These are phyloP conservation scores for Arthrobotrys megalospora DNA, from an alignment of 2,329 filamentous ascomycete genomes.

Conservation along the genomic window DNA sequence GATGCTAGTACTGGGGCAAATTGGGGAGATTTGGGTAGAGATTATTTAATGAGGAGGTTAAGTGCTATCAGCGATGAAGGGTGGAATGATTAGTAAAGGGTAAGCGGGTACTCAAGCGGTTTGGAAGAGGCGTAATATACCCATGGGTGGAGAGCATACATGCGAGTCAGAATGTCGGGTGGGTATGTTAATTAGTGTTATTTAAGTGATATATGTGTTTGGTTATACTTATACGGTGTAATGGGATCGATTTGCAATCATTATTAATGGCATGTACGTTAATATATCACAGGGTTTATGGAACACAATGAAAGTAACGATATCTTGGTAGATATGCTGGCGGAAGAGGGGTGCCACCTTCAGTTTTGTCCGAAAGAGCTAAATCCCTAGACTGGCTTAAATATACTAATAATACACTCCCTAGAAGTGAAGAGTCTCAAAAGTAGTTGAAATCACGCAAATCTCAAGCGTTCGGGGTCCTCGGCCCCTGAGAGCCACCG, in stretches of 20 bases:
- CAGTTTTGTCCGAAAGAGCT: no score
- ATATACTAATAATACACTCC: constrained; percentile 9
- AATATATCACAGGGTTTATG: no score
- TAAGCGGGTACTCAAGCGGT: background rate
- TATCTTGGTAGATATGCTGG: no score
- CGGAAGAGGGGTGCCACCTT: no score
- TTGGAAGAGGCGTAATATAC: background rate
- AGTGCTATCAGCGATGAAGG: constrained; percentile 53
- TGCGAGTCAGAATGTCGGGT: background rate
- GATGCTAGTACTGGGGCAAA: constrained; percentile 53
- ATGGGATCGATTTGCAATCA: background rate
- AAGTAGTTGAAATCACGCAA: background rate
- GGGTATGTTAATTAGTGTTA: background rate
- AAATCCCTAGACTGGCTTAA: no score
- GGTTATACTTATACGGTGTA: background rate
- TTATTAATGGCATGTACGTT: no score
- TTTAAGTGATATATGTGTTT: background rate
- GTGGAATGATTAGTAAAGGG: constrained; percentile 21
- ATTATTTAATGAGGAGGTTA: constrained; percentile 44
- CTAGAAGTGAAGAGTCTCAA: background rate
- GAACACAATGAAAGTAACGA: no score
- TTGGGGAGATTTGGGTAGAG: constrained; percentile 47
- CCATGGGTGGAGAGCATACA: background rate
- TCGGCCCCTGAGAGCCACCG: background rate
- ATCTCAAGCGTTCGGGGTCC: background rate